Evolutionary conservation across 2,329 filamentous ascomycete genomes (phyloP).

Genomic region (Metarhizium anisopliae): DNA sequence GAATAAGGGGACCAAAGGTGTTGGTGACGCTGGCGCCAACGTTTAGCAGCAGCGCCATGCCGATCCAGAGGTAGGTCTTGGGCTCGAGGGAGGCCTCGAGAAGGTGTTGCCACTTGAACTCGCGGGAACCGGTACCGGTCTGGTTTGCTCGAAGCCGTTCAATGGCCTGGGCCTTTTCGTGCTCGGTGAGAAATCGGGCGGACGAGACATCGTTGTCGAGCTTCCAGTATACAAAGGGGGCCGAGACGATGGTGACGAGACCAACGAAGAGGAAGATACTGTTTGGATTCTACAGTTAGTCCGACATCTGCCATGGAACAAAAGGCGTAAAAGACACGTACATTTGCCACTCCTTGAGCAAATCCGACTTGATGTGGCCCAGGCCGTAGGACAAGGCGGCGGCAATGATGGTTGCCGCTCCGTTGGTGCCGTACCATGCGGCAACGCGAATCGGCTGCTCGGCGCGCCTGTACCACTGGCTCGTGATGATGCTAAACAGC

Average conservation of each 20-base stretch:
- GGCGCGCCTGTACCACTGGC: slow-evolving; percentile 36
- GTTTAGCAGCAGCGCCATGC: slow-evolving; percentile 52
- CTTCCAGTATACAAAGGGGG: slow-evolving; percentile 49
- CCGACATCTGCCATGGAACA: not conserved
- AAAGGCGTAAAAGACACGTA: not conserved
- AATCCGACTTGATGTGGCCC: slow-evolving; percentile 35
- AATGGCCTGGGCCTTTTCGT: slow-evolving; percentile 58
- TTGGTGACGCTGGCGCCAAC: slow-evolving; percentile 55
- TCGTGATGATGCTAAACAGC: slow-evolving; percentile 36
- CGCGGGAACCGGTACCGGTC: slow-evolving; percentile 63
- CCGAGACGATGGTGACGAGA: slow-evolving; percentile 48
- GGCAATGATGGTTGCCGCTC: slow-evolving; percentile 46
- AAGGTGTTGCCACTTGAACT: slow-evolving; percentile 60
- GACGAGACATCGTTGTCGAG: slow-evolving; percentile 51
- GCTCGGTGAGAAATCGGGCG: slow-evolving; percentile 49
- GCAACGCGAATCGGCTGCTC: slow-evolving; percentile 57
- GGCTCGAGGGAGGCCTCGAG: slow-evolving; percentile 38
- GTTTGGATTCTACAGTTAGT: slow-evolving; percentile 1
- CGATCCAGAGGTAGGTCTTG: slow-evolving; percentile 51
- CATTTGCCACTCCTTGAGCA: slow-evolving; percentile 16
- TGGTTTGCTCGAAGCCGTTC: slow-evolving; percentile 67
- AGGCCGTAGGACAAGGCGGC: slow-evolving; percentile 48
- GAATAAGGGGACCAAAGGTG: slow-evolving; percentile 56
- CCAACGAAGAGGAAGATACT: slow-evolving; percentile 50
- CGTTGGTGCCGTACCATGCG: slow-evolving; percentile 59